These are phyloP conservation scores for Ramaria sp. DNA, from an alignment of 768 basidiomycete genomes.

Conservation along the genomic window DNA sequence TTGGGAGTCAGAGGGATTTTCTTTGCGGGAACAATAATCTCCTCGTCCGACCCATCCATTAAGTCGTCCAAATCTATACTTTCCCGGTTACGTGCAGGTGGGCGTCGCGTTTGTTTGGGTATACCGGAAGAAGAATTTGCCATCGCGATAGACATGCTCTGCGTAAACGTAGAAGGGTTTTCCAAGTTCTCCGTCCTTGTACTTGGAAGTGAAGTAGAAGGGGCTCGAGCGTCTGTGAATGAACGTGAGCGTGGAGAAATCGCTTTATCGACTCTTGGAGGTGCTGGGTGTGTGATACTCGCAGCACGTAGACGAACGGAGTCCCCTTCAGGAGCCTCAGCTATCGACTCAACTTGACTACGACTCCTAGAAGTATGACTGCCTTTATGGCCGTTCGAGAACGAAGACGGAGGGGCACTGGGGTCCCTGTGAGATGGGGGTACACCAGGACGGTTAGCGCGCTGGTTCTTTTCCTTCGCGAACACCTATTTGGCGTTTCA, in stretches of 20 bases:
- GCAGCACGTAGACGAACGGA: neutral
- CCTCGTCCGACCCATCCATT: conserved; percentile 60
- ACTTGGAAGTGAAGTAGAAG: neutral
- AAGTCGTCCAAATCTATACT: conserved; percentile 68
- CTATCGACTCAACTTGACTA: conserved; percentile 30
- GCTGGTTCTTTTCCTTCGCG: conserved; percentile 58
- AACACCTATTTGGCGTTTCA: conserved; percentile 33
- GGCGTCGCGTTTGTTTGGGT: conserved; percentile 38
- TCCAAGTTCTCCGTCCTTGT: neutral
- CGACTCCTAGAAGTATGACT: conserved; percentile 19
- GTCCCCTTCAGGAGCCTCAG: conserved; percentile 32
- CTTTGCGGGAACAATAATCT: conserved; percentile 26
- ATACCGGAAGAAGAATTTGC: conserved; percentile 15
- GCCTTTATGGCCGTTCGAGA: conserved; percentile 12
- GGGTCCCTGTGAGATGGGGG: conserved; percentile 1
- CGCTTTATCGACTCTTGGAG: neutral
- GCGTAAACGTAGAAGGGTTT: neutral
- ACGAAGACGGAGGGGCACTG: conserved; percentile 10
- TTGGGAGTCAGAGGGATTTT: conserved; percentile 14
- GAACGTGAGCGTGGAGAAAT: conserved; percentile 24
- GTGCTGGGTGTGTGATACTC: neutral
- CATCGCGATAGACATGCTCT: neutral
- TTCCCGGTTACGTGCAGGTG: conserved; percentile 45
- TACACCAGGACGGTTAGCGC: conserved; percentile 11
- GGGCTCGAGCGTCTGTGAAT: conserved; percentile 2